Base-by-base conservation (phyloP, 768 basidiomycete genomes). In the Lactarius sp. region DNA sequence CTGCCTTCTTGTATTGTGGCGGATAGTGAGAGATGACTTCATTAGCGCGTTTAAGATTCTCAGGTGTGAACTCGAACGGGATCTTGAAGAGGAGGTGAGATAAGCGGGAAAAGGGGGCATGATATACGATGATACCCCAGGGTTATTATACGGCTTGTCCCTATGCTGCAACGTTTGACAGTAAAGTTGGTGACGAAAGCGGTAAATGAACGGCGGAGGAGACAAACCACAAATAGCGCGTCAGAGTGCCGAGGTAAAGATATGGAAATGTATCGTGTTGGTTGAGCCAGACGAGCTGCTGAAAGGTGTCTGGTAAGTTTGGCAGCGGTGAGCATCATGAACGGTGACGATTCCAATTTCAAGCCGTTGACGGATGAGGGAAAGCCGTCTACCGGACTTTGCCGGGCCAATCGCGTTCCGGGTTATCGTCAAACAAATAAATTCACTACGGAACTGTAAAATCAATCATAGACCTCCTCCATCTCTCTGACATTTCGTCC, bases 1-100 rank as follows among this genome's bases (percentile, higher is more conserved):
- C 97, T 18, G 94, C 96, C 76, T 99, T 99, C 83, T 94, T 97
- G 83, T 98, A 99, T 72, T 98, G 95, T 58, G 92, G 83, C 22
- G 96, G 96, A 79, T 99, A 99, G 69, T 86, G 87, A 47, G 90
- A 81, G 74, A 98, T 92, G 77, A 98, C 90, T 73, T 92, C 88
- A 66, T 94, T 70, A 0, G 94, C 94, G 41, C 84, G 83, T 79
- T 91, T 91, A 76, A 86, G 70, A 79, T 96, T 98, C 71, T 86
- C 88, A 0, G 83, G 71, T 62, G 80, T 79, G 77, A 96, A 95
- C 69, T 89, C 83, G 76, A 99, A 99, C 12, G 90, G 82, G 76
- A 98, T 95, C 93, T 97, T 66, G 16, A 22, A 9, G 42, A 7
- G 59, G 20, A 54, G 52, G 47, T 64, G 2, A 59, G 54, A 61